phyloP scores from a whole-genome alignment of 2,329 filamentous ascomycete species.

The Aquanectria penicillioides region DNA sequence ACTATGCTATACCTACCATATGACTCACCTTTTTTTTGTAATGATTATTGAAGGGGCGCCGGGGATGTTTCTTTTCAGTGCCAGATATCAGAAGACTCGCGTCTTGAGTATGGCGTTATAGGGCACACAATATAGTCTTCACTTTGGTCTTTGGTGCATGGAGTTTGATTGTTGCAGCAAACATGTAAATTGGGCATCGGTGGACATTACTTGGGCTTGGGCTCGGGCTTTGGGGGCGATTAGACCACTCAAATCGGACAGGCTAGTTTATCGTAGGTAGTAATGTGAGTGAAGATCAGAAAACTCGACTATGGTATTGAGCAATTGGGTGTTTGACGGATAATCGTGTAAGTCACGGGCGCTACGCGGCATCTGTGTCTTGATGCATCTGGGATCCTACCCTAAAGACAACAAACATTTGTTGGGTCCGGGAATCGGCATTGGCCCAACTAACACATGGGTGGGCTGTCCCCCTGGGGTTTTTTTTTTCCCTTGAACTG shows the following conservation, averaged over 20 bases:
- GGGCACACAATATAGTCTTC: constrained; percentile 30
- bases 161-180: constrained; percentile 17
- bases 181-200: constrained; percentile 9
- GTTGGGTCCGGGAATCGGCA: background rate
- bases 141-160: constrained; percentile 20
- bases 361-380: background rate
- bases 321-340: background rate
- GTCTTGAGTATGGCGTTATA: constrained; percentile 39
- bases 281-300: background rate
- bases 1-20: background rate
- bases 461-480: too few relatives aligned
- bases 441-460: background rate
- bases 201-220: background rate
- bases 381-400: background rate
- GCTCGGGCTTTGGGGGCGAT: constrained; percentile 2
- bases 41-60: constrained; percentile 10
- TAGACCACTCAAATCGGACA: constrained; percentile 10
- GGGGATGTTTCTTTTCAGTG: constrained; percentile 24
- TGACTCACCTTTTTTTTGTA: constrained; percentile 5
- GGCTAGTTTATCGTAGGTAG: constrained; percentile 2
- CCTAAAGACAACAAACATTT: background rate
- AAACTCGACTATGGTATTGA: background rate
- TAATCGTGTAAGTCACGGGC: background rate
- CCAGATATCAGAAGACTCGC: constrained; percentile 36
- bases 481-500: too few relatives aligned